phyloP scores from a whole-genome alignment of 352 stramenopile species.

The Plasmopara viticola region DNA sequence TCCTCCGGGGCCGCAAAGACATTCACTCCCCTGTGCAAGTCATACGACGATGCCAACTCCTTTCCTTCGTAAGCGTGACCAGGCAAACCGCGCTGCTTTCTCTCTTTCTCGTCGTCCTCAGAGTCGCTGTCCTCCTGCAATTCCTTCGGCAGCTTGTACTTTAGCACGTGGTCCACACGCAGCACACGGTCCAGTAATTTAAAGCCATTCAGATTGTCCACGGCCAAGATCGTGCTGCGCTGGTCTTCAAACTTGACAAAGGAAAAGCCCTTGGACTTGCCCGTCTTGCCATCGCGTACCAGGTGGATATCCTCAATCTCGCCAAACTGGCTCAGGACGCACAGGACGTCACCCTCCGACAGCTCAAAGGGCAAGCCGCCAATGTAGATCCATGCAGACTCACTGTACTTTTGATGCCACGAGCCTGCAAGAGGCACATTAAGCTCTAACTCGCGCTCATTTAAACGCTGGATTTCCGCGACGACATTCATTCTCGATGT shows the following conservation, averaged over 20 bases:
- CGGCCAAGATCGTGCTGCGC: slow-evolving; percentile 92
- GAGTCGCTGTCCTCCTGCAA: slow-evolving; percentile 76
- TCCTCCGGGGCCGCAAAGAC: slow-evolving; percentile 69
- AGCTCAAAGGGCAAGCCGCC: slow-evolving; percentile 91
- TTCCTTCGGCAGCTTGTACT: slow-evolving; percentile 94
- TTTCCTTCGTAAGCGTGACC: slow-evolving; percentile 88
- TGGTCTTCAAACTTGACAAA: slow-evolving; percentile 98
- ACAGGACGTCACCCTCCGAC: slow-evolving; percentile 94
- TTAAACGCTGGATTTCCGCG: slow-evolving; percentile 77
- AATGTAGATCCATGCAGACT: slow-evolving; percentile 96
- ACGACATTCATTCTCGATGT: slow-evolving; percentile 60
- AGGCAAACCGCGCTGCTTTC: slow-evolving; percentile 42
- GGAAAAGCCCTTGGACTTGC: slow-evolving; percentile 93
- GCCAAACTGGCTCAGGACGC: slow-evolving; percentile 82
- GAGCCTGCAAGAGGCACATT: slow-evolving; percentile 59
- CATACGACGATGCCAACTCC: slow-evolving; percentile 60
- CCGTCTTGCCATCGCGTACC: slow-evolving; percentile 92
- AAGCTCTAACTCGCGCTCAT: slow-evolving; percentile 75
- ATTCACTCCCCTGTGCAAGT: slow-evolving; percentile 74
- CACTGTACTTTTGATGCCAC: slow-evolving; percentile 85
- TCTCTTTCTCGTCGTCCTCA: slow-evolving; percentile 31
- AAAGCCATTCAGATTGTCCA: slow-evolving; percentile 96
- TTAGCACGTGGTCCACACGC: slow-evolving; percentile 95
- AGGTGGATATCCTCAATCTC: slow-evolving; percentile 96
- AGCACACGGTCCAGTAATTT: slow-evolving; percentile 89